Percentiles rank a stretch among this genome's conserved stretches.
Evolutionary conservation across 257 asterid genomes (phyloP).

Genomic region (Petunia secreta): DNA sequence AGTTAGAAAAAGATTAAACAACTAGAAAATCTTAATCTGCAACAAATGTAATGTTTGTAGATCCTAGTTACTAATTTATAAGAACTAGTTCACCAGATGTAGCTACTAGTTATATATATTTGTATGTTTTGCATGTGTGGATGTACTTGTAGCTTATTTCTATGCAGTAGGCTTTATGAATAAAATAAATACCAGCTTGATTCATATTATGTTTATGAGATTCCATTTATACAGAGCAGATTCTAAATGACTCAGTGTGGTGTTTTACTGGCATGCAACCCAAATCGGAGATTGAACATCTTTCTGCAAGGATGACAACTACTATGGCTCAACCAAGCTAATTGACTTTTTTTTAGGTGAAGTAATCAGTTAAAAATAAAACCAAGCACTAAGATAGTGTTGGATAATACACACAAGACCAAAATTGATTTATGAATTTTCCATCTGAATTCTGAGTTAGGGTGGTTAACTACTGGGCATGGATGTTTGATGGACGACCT

Average conservation of each 20-base stretch:
- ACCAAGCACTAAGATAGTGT: neutral
- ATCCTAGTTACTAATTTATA: neutral
- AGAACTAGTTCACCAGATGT: neutral
- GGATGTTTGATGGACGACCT: neutral
- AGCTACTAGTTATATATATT: neutral
- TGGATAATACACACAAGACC: neutral
- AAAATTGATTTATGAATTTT: slow-evolving; percentile 10
- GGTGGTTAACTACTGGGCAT: slow-evolving; percentile 10
- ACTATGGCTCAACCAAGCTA: slow-evolving; percentile 18
- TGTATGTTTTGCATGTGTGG: neutral
- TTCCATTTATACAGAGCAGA: slow-evolving; percentile 6
- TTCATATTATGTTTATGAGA: neutral
- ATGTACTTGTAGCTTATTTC: neutral
- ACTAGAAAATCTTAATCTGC: too few relatives aligned
- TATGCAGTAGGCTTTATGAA: neutral
- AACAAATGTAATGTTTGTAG: too few relatives aligned
- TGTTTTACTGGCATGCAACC: neutral
- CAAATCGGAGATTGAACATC: neutral
- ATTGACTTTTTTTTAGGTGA: neutral
- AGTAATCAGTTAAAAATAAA: neutral
- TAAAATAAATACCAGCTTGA: neutral
- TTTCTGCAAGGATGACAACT: neutral
- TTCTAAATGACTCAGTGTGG: neutral
- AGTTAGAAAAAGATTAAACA: too few relatives aligned
- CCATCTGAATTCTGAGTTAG: neutral